Evolutionary conservation across 768 basidiomycete species (phyloP), one percentile per base, ranked within the genome.

Genomic region (Cystofilobasidium capitatum): DNA sequence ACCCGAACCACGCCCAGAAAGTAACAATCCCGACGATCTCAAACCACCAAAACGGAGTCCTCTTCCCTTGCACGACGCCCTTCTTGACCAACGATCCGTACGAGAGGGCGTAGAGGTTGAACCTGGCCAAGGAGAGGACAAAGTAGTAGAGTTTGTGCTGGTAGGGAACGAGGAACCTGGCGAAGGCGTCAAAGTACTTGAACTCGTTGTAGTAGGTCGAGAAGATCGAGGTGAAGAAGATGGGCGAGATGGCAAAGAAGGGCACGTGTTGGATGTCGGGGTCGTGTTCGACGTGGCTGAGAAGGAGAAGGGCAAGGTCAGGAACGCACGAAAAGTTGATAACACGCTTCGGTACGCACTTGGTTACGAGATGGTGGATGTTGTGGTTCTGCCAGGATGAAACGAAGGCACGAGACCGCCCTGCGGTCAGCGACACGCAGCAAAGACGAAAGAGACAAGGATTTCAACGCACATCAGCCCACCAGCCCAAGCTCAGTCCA

Each of bases 401-500:
- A 54, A 71, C 39, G 62, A 40, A 36, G 47, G 33, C 9, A 17
- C 12, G 7, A 33, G n/a, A 36, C n/a, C n/a, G n/a, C n/a, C n/a
- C n/a, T n/a, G n/a, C 47, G 39, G 20, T 37, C 31, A 44, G 61
- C 67, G 44, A 61, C 2, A 61, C 66, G n/a, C n/a, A n/a, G n/a
- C n/a, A 66, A 49, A 14, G 42, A 59, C 14, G 31, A 42, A 62
- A 17, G 14, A 35, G 20, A n/a, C 31, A 26, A 22, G 35, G 7
- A 1, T 17, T 7, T 29, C 26, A 10, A 85, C 91, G 79, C 72
- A 93, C 92, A 76, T 92, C 83, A 45, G 91, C 89, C 94, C 94
- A 99, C 96, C 96, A 99, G 45, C 92, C 90, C 29, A 96, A 82
- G 75, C 92, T 96, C 62, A 99, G 80, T 6, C 96, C 96, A 31